Conservation (phyloP, 352 stramenopile species). For the Globisporangium heterothallicum region DNA sequence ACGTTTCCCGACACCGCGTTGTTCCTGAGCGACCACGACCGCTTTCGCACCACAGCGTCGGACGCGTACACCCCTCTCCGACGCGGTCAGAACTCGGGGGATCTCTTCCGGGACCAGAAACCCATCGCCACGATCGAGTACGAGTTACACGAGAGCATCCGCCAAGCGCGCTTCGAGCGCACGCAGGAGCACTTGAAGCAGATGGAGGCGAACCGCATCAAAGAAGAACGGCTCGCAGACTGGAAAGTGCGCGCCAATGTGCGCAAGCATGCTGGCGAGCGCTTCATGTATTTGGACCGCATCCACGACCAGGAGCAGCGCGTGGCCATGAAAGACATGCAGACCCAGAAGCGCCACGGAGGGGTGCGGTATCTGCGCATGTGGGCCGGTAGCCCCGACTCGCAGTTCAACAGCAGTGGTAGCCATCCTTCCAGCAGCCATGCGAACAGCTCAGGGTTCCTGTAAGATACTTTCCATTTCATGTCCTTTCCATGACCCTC, state of each 20-base stretch:
- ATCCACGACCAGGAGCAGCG: slow-evolving; percentile 59
- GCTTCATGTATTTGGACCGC: slow-evolving; percentile 53
- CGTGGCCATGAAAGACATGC: slow-evolving; percentile 37
- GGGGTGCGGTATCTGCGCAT: slow-evolving; percentile 67
- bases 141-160: slow-evolving; percentile 21
- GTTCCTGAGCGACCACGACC: slow-evolving; percentile 33
- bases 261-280: slow-evolving; percentile 37
- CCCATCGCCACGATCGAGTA: slow-evolving; percentile 29
- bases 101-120: slow-evolving; percentile 31
- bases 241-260: slow-evolving; percentile 52
- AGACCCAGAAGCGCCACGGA: slow-evolving; percentile 65
- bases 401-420: slow-evolving; percentile 66
- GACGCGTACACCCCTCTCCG: slow-evolving; percentile 49
- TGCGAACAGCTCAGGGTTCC: too few relatives aligned
- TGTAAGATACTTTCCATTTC: too few relatives aligned
- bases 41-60: slow-evolving; percentile 49
- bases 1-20: slow-evolving; percentile 33
- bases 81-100: slow-evolving; percentile 31
- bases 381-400: slow-evolving; percentile 75
- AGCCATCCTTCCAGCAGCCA: too few relatives aligned
- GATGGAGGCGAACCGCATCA: slow-evolving; percentile 20
- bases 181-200: slow-evolving; percentile 35
- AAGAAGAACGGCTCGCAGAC: slow-evolving; percentile 37
- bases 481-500: background rate
- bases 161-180: slow-evolving; percentile 34